These are phyloP conservation scores for Trichoderma reesei DNA, from an alignment of 495 filamentous ascomycete genomes.

Conservation along the genomic window DNA sequence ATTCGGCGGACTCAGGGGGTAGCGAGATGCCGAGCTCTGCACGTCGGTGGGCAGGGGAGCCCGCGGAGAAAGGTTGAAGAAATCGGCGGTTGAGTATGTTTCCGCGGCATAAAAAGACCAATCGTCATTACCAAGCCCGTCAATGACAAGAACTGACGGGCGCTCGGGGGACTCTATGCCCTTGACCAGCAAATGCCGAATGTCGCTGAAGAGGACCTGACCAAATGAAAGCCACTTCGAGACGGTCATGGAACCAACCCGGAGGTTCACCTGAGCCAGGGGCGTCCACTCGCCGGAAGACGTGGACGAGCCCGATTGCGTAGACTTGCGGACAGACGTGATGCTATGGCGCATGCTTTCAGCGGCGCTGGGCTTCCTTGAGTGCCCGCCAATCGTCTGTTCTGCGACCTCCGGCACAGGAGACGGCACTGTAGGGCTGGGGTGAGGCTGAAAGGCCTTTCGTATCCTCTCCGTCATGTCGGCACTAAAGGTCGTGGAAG, in stretches of 20 bases:
- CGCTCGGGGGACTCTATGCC: constrained; percentile 35
- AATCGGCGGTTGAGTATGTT: constrained; percentile 74
- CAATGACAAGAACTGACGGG: constrained; percentile 73
- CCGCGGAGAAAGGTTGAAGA: constrained; percentile 71
- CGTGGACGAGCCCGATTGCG: constrained; percentile 34
- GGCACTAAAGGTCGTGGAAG: constrained; percentile 33
- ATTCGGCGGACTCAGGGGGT: constrained; percentile 61
- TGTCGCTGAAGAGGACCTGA: constrained; percentile 87
- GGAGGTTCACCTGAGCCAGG: constrained; percentile 67
- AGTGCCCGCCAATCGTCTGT: neutral
- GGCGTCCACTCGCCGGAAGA: constrained; percentile 44
- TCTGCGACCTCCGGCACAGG: constrained; percentile 7
- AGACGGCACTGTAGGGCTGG: constrained; percentile 13
- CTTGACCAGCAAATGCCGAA: constrained; percentile 62
- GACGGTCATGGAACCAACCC: constrained; percentile 60
- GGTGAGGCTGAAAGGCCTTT: constrained; percentile 29
- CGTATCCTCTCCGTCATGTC: constrained; percentile 39
- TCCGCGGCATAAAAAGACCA: constrained; percentile 97
- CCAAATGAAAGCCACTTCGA: constrained; percentile 87
- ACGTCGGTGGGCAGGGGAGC: constrained; percentile 28
- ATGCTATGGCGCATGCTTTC: constrained; percentile 10
- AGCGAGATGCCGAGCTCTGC: constrained; percentile 22
- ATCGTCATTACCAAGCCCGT: constrained; percentile 77
- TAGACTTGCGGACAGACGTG: constrained; percentile 26
- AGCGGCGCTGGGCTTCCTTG: constrained; percentile 1